Evolutionary conservation across 106 monocot genomes (phyloP), one percentile per base, ranked within the genome.

Genomic region (Dendrobium catenatum): DNA sequence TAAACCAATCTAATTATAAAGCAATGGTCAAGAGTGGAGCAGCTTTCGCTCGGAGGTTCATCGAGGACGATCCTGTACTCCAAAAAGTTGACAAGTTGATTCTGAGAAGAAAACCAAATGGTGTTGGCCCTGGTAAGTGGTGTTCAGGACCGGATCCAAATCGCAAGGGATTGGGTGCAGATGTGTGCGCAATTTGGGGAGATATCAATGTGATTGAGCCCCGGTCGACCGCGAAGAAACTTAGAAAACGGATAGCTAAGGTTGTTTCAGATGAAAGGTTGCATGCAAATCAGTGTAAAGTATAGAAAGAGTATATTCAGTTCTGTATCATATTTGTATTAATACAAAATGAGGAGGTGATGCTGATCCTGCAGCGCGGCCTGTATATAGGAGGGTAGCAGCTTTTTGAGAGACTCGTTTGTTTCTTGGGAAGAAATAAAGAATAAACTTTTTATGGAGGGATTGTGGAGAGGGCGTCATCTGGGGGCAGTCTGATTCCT

Each of bases 21-120:
- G 56, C 19, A 18, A 96, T 96, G 84, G 40, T 86, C 13, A 81
- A 81, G 44, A 96, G 96, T 51, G 83, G 88, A 37, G 89, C 93
- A 3, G 93, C 91, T 48, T 91, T 96, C 44, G 90, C 93, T 1
- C 80, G 96, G 82, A 76, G 75, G 16, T 96, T 96, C 26, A 20
- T 40, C 27, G 88, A 91, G 55, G 84, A 80, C n/a, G 93, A 91
- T 9, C 74, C 84, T 1, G 88, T 93, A 6, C 80, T 96, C 13
- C 48, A 77, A 37, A 88, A 78, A 78, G 19, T 96, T 0, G 96
- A 96, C 27, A 26, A 86, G 49, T 76, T 75, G 75, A 80, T 93
- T 29, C 58, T 96, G 82, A 86, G 42, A 78, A 85, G 88, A 19
- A n/a, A 26, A 4, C 56, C 49, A 0, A 48, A 85, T 73, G 88